Conservation (phyloP, 2,329 filamentous ascomycete species). For the Nemania sp. region DNA sequence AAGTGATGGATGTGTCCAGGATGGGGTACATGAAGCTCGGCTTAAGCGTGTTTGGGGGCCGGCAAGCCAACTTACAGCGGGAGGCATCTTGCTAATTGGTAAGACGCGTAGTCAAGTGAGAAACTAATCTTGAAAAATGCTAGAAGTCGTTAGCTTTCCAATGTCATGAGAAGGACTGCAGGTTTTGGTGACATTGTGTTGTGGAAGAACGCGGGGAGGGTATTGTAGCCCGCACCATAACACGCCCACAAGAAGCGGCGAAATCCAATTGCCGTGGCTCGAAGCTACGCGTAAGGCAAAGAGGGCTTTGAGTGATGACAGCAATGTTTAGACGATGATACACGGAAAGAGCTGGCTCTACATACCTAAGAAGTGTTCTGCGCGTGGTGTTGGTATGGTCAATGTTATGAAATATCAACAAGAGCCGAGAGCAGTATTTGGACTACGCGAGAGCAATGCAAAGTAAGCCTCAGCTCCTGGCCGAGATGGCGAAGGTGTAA, state of each 20-base stretch:
- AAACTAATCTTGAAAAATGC: slow-evolving; percentile 22
- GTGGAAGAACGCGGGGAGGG: slow-evolving; percentile 17
- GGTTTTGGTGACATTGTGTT: background rate
- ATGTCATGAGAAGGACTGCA: background rate
- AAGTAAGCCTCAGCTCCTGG: slow-evolving; percentile 3
- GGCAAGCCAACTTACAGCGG: slow-evolving; percentile 39
- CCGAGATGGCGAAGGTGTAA: slow-evolving; percentile 7
- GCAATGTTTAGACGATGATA: background rate
- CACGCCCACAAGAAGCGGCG: slow-evolving; percentile 17
- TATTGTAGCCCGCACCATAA: slow-evolving; percentile 8
- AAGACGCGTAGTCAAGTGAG: slow-evolving; percentile 21
- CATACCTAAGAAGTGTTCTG: slow-evolving; percentile 24
- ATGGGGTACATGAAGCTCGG: background rate
- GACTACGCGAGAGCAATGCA: slow-evolving; percentile 13
- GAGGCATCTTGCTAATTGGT: slow-evolving; percentile 40
- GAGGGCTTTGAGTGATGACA: no score
- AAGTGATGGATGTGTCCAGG: background rate
- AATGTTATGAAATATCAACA: slow-evolving; percentile 33
- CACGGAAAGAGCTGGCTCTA: background rate
- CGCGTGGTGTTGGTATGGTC: slow-evolving; percentile 17
- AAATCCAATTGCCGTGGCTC: no score
- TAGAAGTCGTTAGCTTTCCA: slow-evolving; percentile 17
- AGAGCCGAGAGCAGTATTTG: slow-evolving; percentile 20
- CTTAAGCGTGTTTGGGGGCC: background rate
- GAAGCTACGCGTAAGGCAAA: no score